Evolutionary conservation across 805 yeast genomes (phyloP).

Genomic region (Priceomyces fermenticarens): DNA sequence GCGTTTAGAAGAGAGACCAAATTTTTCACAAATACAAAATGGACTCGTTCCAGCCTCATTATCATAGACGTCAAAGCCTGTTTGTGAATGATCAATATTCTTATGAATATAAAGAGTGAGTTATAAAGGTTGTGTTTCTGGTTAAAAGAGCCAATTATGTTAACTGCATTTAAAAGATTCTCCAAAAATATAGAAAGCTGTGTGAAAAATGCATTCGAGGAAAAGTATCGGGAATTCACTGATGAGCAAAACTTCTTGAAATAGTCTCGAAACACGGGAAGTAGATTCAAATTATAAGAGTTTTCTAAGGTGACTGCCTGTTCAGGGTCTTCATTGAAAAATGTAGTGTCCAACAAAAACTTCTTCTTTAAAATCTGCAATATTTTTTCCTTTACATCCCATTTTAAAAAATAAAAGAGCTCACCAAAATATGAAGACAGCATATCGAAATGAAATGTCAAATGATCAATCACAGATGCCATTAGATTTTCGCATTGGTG

Average conservation of each 20-base stretch:
- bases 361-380: constrained; percentile 25
- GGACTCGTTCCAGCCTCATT: constrained; percentile 33
- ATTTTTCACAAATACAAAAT: constrained; percentile 46
- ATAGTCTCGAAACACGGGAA: constrained; percentile 41
- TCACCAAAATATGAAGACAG: constrained; percentile 40
- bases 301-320: constrained; percentile 3
- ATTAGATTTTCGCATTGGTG: constrained; percentile 12
- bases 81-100: constrained; percentile 59
- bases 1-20: constrained; percentile 46
- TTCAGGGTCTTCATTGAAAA: constrained; percentile 6
- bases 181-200: constrained; percentile 18
- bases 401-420: constrained; percentile 28
- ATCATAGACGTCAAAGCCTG: constrained; percentile 46
- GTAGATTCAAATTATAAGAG: constrained; percentile 17
- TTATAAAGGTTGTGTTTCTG: constrained; percentile 9
- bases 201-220: constrained; percentile 19
- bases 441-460: constrained; percentile 25
- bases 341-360: constrained; percentile 19
- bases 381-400: constrained; percentile 25
- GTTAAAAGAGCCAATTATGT: constrained; percentile 7
- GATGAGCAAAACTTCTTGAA: constrained; percentile 46
- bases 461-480: constrained; percentile 13
- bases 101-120: constrained; percentile 47
- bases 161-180: constrained; percentile 17
- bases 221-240: constrained; percentile 18